Base-by-base conservation (phyloP, 163 green algal genomes). In the Botryococcus braunii region DNA sequence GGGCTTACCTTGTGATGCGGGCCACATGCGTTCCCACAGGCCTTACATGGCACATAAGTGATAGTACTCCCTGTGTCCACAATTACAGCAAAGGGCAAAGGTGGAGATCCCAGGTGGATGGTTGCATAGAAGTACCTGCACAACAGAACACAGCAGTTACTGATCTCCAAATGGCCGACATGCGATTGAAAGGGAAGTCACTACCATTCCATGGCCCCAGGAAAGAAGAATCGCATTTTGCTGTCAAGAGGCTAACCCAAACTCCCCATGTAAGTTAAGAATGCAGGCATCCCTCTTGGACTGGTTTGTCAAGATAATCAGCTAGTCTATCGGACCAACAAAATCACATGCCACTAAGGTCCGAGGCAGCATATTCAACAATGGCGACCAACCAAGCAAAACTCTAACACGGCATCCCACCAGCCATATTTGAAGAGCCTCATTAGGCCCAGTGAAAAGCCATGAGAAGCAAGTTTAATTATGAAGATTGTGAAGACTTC, bases 61-160 rank as follows among this genome's bases (percentile, higher is more conserved):
- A 97, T 92, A 4, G 89, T 97, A 77, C 82, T 93, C 46, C 92
- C 92, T 1, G 92, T 97, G 77, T 97, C 92, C 11, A 97, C 89
- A 64, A 97, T 96, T 4, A 97, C 76, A 4, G 73, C 74, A 69
- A 95, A 98, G 5, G 72, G 65, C 23, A 77, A 74, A 0, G 82
- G 49, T 0, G 92, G 92, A 0, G 85, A 96, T 37, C 92, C 92
- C 21, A 97, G 64, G 21, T 71, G 69, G 4, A 98, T 39, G 1
- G 72, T 85, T 0, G 84, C 84, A 49, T 95, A 96, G 41, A 97
- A 97, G 71, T 97, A 97, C 38, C 90, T 74, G 76, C 72, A 78
- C 17, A 32, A 34, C 9, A 27, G 41, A 75, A 3, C 17, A 17
- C 7, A 29, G 50, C 11, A 27, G 17, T 55, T 13, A 21, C 21